Percentiles rank a stretch among this genome's conserved stretches.
Evolutionary conservation across 1,139 yeast species (phyloP).

Genomic region (Saccharomyces pastorianus): DNA sequence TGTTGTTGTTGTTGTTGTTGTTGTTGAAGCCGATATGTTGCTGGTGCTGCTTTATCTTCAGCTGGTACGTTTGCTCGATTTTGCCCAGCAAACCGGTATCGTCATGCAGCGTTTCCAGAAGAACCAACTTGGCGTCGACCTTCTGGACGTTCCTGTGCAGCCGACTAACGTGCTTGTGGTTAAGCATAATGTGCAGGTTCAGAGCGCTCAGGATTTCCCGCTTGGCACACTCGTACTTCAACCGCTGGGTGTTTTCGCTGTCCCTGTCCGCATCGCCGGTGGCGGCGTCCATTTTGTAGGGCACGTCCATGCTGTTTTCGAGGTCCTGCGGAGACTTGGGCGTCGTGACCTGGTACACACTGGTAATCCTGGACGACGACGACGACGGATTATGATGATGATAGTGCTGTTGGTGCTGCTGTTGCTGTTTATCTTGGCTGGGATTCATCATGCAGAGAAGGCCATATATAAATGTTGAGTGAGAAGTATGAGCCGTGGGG

Average conservation of each 20-base stretch:
- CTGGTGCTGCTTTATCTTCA: background rate
- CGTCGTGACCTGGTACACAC: slow-evolving; percentile 34
- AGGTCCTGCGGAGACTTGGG: slow-evolving; percentile 37
- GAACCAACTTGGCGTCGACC: slow-evolving; percentile 52
- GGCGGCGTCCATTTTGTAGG: slow-evolving; percentile 1
- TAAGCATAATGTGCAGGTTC: slow-evolving; percentile 61
- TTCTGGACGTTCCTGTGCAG: slow-evolving; percentile 58
- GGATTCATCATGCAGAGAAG: background rate
- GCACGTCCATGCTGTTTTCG: slow-evolving; percentile 6
- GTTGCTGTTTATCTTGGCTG: background rate
- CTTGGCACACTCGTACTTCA: slow-evolving; percentile 27
- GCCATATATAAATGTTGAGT: background rate
- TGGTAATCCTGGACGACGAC: slow-evolving; percentile 7
- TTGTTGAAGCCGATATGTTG: background rate
- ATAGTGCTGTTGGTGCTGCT: background rate
- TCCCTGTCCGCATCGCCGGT: slow-evolving; percentile 10
- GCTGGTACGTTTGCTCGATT: slow-evolving; percentile 13
- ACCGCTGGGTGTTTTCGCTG: slow-evolving; percentile 26
- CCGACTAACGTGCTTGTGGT: slow-evolving; percentile 54
- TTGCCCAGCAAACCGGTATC: slow-evolving; percentile 29
- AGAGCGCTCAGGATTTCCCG: slow-evolving; percentile 37
- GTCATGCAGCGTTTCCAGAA: slow-evolving; percentile 48
- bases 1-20: no score
- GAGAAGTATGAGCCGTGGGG: background rate
- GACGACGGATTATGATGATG: no score